Percentiles rank a stretch among this genome's conserved stretches.
These are phyloP conservation scores for Euphorbia tirucalli DNA, from an alignment of 345 rosid species.

Conservation along the genomic window DNA sequence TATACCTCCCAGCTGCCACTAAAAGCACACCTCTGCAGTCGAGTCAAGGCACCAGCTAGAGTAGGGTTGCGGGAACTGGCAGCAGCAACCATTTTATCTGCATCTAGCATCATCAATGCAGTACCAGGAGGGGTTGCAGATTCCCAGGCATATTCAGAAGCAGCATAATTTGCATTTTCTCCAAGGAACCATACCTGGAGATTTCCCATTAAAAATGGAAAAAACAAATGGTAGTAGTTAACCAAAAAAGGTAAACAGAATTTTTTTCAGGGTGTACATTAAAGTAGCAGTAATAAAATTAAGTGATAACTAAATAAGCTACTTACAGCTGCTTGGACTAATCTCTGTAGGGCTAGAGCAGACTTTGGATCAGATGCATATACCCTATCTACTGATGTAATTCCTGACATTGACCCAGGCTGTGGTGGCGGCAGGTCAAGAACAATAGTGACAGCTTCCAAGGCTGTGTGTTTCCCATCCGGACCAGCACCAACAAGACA, in stretches of 20 bases:
- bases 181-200: conserved; percentile 98
- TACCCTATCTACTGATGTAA: conserved; percentile 85
- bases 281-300: background rate
- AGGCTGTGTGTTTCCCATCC: conserved; percentile 92
- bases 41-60: conserved; percentile 94
- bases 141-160: conserved; percentile 99
- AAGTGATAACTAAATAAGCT: conserved; percentile 17
- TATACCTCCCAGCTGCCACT: conserved; percentile 99
- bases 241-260: background rate
- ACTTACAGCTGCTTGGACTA: conserved; percentile 99
- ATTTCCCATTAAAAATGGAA: background rate
- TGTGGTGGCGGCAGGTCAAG: conserved; percentile 99
- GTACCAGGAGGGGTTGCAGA: conserved; percentile 99
- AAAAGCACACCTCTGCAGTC: conserved; percentile 98
- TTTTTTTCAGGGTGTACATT: background rate
- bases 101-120: conserved; percentile 98
- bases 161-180: conserved; percentile 99
- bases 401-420: conserved; percentile 90
- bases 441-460: conserved; percentile 98
- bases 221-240: conserved; percentile 2
- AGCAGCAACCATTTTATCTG: conserved; percentile 99
- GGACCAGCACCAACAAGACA: conserved; percentile 99
- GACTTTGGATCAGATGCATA: conserved; percentile 99
- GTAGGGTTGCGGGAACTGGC: conserved; percentile 99
- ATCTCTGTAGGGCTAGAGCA: conserved; percentile 87